Conservation (phyloP, 208 protist genomes). For the Leishmania amazonensis region DNA sequence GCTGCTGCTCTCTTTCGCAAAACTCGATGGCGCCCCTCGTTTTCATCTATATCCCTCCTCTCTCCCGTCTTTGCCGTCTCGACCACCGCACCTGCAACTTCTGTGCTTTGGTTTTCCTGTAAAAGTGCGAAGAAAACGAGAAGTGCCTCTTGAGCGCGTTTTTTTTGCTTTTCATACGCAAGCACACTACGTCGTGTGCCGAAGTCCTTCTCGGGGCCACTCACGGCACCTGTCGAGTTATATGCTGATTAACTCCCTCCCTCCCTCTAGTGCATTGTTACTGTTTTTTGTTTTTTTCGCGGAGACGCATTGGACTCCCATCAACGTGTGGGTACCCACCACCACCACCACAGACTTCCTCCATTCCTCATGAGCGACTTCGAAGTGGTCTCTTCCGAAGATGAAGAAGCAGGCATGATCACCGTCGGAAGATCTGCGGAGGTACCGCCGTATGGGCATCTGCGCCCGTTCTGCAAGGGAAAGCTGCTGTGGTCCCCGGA, state of each 20-base stretch:
- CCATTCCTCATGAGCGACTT: slow-evolving; percentile 29
- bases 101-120: too few relatives aligned
- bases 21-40: neutral
- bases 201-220: neutral
- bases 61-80: neutral
- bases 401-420: slow-evolving; percentile 19
- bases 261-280: too few relatives aligned
- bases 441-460: slow-evolving; percentile 24
- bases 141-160: neutral
- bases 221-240: neutral
- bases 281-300: neutral
- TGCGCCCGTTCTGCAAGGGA: slow-evolving; percentile 25
- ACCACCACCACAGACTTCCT: neutral
- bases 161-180: neutral
- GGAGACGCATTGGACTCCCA: neutral
- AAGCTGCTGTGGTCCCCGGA: slow-evolving; percentile 32
- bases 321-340: neutral
- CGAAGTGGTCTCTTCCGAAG: slow-evolving; percentile 30
- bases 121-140: neutral
- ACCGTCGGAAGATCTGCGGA: slow-evolving; percentile 13
- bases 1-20: neutral
- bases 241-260: neutral
- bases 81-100: neutral
- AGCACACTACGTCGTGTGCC: neutral
- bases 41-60: neutral